Evolutionary conservation across 352 stramenopile species (phyloP).

Genomic region (Globisporangium lucens): DNA sequence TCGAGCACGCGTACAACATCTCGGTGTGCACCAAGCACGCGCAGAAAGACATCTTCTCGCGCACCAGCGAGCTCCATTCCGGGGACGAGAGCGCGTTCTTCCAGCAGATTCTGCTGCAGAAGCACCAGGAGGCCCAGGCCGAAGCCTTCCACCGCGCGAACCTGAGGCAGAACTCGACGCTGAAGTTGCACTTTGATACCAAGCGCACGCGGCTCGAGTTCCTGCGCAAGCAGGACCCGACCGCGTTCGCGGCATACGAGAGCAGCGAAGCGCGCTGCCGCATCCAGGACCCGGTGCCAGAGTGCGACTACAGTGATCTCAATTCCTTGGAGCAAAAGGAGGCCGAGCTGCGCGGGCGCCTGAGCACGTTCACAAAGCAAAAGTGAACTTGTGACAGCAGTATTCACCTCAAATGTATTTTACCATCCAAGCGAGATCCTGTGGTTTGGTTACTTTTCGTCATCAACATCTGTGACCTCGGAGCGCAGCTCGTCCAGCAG

Average conservation of each 20-base stretch:
- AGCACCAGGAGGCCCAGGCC: constrained; percentile 63
- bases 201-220: constrained; percentile 73
- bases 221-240: constrained; percentile 58
- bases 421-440: neutral
- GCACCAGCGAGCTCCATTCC: constrained; percentile 13
- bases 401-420: too few relatives aligned
- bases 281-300: constrained; percentile 49
- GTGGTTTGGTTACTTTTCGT: constrained; percentile 10
- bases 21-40: constrained; percentile 58
- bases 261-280: constrained; percentile 31
- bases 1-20: constrained; percentile 72
- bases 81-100: constrained; percentile 48
- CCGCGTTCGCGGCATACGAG: constrained; percentile 47
- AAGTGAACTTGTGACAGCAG: constrained; percentile 4
- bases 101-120: constrained; percentile 51
- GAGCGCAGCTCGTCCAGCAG: constrained; percentile 62
- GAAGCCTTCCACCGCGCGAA: constrained; percentile 55
- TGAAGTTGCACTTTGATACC: constrained; percentile 71
- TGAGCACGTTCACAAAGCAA: constrained; percentile 42
- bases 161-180: constrained; percentile 60
- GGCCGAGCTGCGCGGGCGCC: constrained; percentile 44
- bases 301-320: constrained; percentile 46
- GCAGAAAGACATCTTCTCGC: constrained; percentile 48
- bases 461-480: constrained; percentile 51
- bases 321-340: constrained; percentile 50